A percentile compares a stretch with the other conserved stretches of the same genome.
Evolutionary conservation across 2,329 filamentous ascomycete genomes (phyloP).

Genomic region (Geosmithia putterillii): DNA sequence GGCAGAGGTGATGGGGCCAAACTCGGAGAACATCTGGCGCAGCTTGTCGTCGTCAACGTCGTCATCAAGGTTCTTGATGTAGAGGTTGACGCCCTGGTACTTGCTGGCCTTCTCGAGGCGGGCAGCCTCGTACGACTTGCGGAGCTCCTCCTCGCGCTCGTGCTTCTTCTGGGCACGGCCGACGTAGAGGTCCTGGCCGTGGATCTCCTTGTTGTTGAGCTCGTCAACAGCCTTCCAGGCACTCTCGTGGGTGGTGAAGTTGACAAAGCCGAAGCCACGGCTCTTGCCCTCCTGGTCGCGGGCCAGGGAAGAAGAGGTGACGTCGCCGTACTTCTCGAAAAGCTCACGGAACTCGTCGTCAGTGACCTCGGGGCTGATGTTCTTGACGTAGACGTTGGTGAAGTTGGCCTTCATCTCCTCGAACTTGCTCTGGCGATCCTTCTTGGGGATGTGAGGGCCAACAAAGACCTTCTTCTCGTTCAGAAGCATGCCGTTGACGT

Average conservation of each 20-base stretch:
- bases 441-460: conserved; percentile 98
- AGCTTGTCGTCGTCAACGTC: conserved; percentile 98
- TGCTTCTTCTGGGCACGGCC: conserved; percentile 99
- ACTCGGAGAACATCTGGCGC: conserved; percentile 81
- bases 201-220: conserved; percentile 85
- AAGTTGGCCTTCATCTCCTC: conserved; percentile 99
- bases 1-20: conserved; percentile 91
- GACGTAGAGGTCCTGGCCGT: conserved; percentile 91
- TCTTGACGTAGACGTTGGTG: conserved; percentile 99
- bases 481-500: conserved; percentile 97
- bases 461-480: conserved; percentile 99
- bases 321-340: conserved; percentile 85
- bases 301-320: conserved; percentile 90
- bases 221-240: conserved; percentile 80
- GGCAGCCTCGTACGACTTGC: conserved; percentile 96
- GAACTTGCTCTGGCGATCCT: conserved; percentile 99
- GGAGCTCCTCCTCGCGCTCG: conserved; percentile 97
- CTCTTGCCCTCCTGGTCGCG: conserved; percentile 84
- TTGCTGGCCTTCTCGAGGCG: conserved; percentile 98
- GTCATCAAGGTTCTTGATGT: conserved; percentile 98
- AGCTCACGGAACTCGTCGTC: conserved; percentile 92
- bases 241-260: conserved; percentile 85
- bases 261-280: conserved; percentile 92
- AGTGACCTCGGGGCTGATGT: conserved; percentile 71
- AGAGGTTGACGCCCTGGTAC: conserved; percentile 98